A percentile compares a stretch with the other conserved stretches of the same genome.
Evolutionary conservation across 1,139 yeast species (phyloP).

Genomic region (Candida smagusa): DNA sequence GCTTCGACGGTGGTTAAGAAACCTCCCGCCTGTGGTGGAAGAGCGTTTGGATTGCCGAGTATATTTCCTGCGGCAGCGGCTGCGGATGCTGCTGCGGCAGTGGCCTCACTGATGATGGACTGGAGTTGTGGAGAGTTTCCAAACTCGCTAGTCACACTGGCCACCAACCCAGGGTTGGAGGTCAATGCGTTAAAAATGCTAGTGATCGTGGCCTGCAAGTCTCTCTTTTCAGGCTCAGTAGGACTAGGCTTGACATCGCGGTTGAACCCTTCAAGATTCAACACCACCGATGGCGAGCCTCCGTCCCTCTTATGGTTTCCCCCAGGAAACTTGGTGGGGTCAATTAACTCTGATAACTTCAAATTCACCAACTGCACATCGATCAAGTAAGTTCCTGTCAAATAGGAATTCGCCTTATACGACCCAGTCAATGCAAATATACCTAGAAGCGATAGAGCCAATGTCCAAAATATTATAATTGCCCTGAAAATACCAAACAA

Average conservation of each 20-base stretch:
- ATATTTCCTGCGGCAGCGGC: background rate
- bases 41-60: background rate
- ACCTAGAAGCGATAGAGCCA: conserved; percentile 33
- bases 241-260: background rate
- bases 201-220: background rate
- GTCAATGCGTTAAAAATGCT: background rate
- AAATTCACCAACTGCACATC: conserved; percentile 36
- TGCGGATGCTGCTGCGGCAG: conserved; percentile 2
- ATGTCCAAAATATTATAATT: conserved; percentile 31
- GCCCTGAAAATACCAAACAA: conserved; percentile 37
- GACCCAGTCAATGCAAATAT: conserved; percentile 44
- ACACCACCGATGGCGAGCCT: background rate
- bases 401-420: conserved; percentile 31
- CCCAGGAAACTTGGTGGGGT: conserved; percentile 11
- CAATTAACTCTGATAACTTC: conserved; percentile 31
- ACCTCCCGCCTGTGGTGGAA: conserved; percentile 34
- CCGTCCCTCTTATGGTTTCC: conserved; percentile 1
- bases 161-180: conserved; percentile 1
- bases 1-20: conserved; percentile 45
- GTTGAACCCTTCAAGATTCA: background rate
- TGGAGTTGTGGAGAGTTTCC: conserved; percentile 1
- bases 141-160: conserved; percentile 4
- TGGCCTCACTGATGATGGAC: conserved; percentile 4
- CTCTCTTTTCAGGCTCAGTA: conserved; percentile 1
- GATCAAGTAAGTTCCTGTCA: conserved; percentile 36